These are phyloP conservation scores for Cystofilobasidium capitatum DNA, from an alignment of 768 basidiomycete genomes.

Conservation along the genomic window DNA sequence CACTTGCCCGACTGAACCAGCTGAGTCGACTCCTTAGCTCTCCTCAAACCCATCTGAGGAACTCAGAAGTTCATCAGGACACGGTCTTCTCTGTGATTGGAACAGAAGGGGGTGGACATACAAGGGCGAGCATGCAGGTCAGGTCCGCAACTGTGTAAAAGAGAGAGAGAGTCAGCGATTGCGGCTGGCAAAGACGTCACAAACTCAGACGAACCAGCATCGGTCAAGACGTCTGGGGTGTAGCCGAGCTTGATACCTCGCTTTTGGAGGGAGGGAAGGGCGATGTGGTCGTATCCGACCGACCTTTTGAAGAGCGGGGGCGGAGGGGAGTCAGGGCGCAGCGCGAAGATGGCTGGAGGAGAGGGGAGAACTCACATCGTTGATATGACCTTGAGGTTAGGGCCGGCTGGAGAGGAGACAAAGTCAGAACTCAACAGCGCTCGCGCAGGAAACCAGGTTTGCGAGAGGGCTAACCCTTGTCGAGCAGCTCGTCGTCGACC, in stretches of 20 bases:
- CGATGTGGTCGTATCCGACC: conserved; percentile 56
- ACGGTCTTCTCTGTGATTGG: no score
- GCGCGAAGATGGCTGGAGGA: neutral
- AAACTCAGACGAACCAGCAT: conserved; percentile 53
- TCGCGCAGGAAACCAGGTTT: neutral
- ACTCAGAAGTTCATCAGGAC: neutral
- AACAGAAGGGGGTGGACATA: neutral
- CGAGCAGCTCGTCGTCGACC: conserved; percentile 65
- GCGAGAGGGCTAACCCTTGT: conserved; percentile 43
- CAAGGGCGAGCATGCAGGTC: conserved; percentile 72
- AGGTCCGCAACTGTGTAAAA: conserved; percentile 68
- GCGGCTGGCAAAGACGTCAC: neutral
- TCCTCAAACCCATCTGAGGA: conserved; percentile 68
- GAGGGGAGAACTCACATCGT: conserved; percentile 51
- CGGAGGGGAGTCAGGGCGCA: no score
- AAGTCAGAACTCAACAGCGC: neutral
- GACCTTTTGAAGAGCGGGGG: neutral
- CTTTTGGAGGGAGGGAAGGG: conserved; percentile 51
- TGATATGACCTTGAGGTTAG: conserved; percentile 67
- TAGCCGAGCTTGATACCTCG: conserved; percentile 68
- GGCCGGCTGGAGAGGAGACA: conserved; percentile 49
- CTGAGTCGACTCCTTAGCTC: conserved; percentile 54
- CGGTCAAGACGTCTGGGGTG: conserved; percentile 87
- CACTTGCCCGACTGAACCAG: conserved; percentile 58
- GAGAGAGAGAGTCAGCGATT: neutral